Percentiles rank a stretch among this genome's conserved stretches.
Conservation (phyloP, 441 rosid species). For the Jatropha multifida region DNA sequence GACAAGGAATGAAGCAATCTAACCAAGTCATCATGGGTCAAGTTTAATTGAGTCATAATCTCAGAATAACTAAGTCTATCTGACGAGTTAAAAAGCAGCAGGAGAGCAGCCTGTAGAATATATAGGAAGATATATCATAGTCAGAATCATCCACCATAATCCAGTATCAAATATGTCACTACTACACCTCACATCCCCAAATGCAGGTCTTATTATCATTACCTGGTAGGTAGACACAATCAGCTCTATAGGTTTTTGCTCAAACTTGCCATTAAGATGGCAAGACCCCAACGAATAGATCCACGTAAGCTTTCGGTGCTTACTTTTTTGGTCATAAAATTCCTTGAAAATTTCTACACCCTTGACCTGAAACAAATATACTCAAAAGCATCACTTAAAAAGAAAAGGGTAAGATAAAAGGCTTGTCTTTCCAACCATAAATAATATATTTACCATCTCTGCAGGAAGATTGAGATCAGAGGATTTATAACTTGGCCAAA, state of each 20-base stretch:
- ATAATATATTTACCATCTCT: slow-evolving; percentile 65
- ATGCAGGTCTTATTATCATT: background rate
- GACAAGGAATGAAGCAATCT: slow-evolving; percentile 91
- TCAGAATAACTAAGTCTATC: slow-evolving; percentile 78
- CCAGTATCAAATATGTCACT: background rate
- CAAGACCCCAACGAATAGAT: slow-evolving; percentile 91
- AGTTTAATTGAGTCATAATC: slow-evolving; percentile 76
- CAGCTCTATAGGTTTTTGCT: slow-evolving; percentile 76
- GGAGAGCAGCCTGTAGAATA: slow-evolving; percentile 63
- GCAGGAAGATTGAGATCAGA: slow-evolving; percentile 85
- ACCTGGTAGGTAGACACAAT: slow-evolving; percentile 98
- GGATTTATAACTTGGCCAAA: slow-evolving; percentile 98
- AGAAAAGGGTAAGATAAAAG: background rate
- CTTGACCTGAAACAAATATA: slow-evolving; percentile 53
- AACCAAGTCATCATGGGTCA: slow-evolving; percentile 76
- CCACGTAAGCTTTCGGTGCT: slow-evolving; percentile 92
- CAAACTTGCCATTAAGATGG: slow-evolving; percentile 78
- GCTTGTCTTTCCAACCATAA: background rate
- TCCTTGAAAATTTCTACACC: slow-evolving; percentile 87
- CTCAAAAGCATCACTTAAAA: slow-evolving; percentile 1
- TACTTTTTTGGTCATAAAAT: slow-evolving; percentile 77
- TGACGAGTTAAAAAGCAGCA: slow-evolving; percentile 75
- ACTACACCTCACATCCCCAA: background rate
- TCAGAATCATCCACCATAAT: background rate
- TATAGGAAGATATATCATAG: background rate